Percentiles rank a stretch among this genome's conserved stretches.
phyloP scores from a whole-genome alignment of 257 asterid genomes.

The Perilla frutescens region DNA sequence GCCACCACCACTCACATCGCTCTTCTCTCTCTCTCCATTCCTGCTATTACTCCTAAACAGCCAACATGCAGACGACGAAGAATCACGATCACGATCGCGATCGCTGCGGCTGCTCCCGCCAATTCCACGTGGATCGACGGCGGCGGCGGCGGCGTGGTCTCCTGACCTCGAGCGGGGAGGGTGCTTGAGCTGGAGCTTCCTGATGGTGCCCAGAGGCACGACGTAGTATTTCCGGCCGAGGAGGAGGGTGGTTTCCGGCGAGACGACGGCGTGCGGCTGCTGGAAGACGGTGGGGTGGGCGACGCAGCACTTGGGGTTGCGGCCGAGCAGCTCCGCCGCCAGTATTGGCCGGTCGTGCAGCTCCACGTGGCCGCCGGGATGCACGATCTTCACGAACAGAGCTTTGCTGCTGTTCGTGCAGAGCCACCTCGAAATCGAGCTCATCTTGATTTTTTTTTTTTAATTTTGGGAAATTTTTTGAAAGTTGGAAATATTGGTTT shows the following conservation, averaged over 20 bases:
- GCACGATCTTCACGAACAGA: conserved; percentile 62
- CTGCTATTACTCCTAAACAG: conserved; percentile 32
- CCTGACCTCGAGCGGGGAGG: conserved; percentile 11
- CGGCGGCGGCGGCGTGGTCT: background rate
- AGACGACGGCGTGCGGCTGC: conserved; percentile 58
- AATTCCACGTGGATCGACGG: too few relatives aligned
- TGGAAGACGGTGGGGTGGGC: conserved; percentile 66
- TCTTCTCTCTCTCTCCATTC: conserved; percentile 12
- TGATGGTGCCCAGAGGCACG: conserved; percentile 62
- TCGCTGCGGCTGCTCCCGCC: background rate
- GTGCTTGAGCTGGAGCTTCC: conserved; percentile 54
- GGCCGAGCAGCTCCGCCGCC: conserved; percentile 57
- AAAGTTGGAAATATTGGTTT: background rate
- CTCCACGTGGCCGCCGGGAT: conserved; percentile 79
- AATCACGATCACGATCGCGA: background rate
- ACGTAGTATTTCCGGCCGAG: conserved; percentile 67
- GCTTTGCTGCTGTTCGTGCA: conserved; percentile 49
- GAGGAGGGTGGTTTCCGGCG: conserved; percentile 58
- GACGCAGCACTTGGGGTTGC: conserved; percentile 65
- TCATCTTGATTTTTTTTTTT: conserved; percentile 19
- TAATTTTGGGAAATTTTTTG: background rate
- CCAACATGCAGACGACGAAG: conserved; percentile 45
- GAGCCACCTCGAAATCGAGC: conserved; percentile 42
- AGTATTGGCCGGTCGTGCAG: conserved; percentile 66
- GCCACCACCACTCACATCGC: background rate